Evolutionary conservation across 2,329 filamentous ascomycete genomes (phyloP), one percentile per base, ranked within the genome.

Genomic region (Aspergillus ochraceus): DNA sequence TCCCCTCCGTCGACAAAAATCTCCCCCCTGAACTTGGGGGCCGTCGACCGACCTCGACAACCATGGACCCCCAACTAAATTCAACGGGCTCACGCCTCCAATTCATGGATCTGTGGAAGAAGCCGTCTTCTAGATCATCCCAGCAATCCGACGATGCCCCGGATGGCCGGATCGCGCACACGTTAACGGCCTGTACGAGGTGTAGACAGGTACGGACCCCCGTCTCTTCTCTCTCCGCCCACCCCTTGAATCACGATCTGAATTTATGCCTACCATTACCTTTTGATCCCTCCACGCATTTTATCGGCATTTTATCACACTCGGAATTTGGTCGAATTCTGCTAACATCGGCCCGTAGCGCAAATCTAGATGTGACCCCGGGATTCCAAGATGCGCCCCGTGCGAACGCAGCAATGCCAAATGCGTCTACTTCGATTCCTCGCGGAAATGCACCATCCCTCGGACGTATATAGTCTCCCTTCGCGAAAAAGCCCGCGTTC

Each of bases 351-450:
- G 17, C 20, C 59, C 45, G 22, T 72, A 96, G 93, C 88, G 94
- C 70, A 99, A 99, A 83, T 98, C 94, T 42, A 85, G 92, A 81
- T 99, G 95, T 81, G 95, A 98, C 77, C 91, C 95, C 4, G 91
- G 90, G 14, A 85, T 99, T 22, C 95, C 95, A 46, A 90, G 90
- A 71, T 99, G 95, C 77, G 85, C 91, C 19, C 93, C 94, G 22
- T 99, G 95, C 80, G 92, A 97, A 78, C 87, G 94, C 68, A 93
- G 91, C 64, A 93, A 93, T 70, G 92, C 92, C 30, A 85, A 88
- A 61, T 99, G 95, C 84, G 94, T 97, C 73, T 99, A 98, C 79
- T 96, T 90, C 75, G 95, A 99, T 77, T 92, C 92, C 30, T 84
- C 90, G 54, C 95, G 93, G 75, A 90, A 90, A 63, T 88, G 87